A percentile compares a stretch with the other conserved stretches of the same genome.
phyloP scores from a whole-genome alignment of 1,284 basidiomycete genomes.

The Hymenochaete sp. region DNA sequence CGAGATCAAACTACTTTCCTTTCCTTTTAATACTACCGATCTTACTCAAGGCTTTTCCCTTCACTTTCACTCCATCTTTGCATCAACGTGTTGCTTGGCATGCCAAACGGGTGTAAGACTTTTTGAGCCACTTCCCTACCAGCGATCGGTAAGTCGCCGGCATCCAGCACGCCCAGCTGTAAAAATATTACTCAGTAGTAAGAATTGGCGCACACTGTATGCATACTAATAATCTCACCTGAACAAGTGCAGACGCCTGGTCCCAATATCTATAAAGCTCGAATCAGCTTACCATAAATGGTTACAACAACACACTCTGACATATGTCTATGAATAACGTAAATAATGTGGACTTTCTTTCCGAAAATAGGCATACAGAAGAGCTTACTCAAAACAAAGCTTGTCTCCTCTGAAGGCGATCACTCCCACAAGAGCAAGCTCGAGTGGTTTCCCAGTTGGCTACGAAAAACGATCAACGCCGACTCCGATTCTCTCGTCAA shows the following conservation, averaged over 20 bases:
- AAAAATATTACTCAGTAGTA: background rate
- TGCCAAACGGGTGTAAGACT: conserved; percentile 35
- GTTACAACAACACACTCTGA: background rate
- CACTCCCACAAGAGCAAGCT: conserved; percentile 42
- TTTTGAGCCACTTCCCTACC: conserved; percentile 34
- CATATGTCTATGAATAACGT: conserved; percentile 7
- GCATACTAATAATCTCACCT: conserved; percentile 22
- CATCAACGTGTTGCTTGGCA: conserved; percentile 34
- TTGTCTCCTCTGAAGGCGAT: conserved; percentile 45
- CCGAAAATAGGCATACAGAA: conserved; percentile 17
- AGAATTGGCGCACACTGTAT: background rate
- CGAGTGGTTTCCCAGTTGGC: conserved; percentile 36
- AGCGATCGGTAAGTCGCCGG: conserved; percentile 30
- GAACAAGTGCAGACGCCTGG: conserved; percentile 38
- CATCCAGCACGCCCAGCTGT: conserved; percentile 32
- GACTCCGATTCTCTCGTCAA: background rate
- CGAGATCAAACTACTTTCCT: too few species aligned
- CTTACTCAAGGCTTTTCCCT: conserved; percentile 28
- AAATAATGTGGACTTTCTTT: background rate
- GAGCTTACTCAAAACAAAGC: conserved; percentile 41
- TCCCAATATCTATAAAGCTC: conserved; percentile 37
- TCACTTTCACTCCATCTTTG: conserved; percentile 34
- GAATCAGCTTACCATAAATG: background rate
- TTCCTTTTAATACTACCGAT: background rate
- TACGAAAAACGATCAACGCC: conserved; percentile 10